Conservation (phyloP, 2,329 filamentous ascomycete species). For the Ceratocystis diversiconidia region DNA sequence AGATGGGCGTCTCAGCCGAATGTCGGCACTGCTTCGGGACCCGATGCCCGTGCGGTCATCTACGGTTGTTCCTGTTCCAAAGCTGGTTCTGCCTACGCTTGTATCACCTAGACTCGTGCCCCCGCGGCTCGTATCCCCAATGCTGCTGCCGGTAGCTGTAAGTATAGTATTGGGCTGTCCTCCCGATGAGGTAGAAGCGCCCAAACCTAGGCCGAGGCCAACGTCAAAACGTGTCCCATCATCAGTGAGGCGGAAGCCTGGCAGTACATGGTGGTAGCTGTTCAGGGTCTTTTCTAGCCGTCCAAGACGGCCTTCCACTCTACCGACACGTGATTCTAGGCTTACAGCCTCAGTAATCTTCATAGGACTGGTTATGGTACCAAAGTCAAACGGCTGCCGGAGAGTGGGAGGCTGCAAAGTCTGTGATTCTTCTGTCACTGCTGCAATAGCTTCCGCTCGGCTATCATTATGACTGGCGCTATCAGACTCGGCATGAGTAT, state of each 20-base stretch:
- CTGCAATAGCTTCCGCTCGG: conserved; percentile 21
- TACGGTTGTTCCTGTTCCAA: not conserved
- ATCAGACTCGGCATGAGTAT: conserved; percentile 23
- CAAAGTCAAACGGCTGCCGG: conserved; percentile 42
- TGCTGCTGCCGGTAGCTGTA: not conserved
- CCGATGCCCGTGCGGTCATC: not conserved
- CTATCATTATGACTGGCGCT: not conserved
- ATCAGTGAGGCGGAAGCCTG: conserved; percentile 28
- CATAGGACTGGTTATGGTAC: conserved; percentile 33
- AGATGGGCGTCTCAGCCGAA: conserved; percentile 1
- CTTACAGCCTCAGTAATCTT: conserved; percentile 43
- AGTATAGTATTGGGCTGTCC: conserved; percentile 1
- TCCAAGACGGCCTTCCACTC: conserved; percentile 38
- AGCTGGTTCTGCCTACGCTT: not conserved
- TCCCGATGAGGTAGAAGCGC: not conserved
- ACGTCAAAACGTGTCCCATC: not conserved
- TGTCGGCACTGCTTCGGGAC: not conserved
- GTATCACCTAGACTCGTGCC: not conserved
- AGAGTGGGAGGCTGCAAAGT: conserved; percentile 25
- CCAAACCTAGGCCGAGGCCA: not conserved
- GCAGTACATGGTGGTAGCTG: conserved; percentile 34
- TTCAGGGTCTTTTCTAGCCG: conserved; percentile 40
- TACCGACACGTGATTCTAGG: conserved; percentile 38
- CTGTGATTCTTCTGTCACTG: not conserved
- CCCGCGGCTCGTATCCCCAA: not conserved